Base-by-base conservation (phyloP, 2,329 filamentous ascomycete species). In the Colletotrichum euphorbiae region DNA sequence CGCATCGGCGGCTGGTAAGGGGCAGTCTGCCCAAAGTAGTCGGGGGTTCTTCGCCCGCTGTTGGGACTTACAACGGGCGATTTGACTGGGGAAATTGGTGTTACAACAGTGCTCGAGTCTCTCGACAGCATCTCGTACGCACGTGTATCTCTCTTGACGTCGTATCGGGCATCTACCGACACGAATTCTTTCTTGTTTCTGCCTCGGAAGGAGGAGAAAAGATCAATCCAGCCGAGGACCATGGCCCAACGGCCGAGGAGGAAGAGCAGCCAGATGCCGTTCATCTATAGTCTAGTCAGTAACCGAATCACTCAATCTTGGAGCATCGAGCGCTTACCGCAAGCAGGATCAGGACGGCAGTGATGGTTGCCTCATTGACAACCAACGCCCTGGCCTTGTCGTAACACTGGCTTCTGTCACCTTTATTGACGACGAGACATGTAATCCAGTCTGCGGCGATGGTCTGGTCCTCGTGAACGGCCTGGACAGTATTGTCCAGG, bases 161-260 rank as follows among this genome's bases (percentile, higher is more conserved):
- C 84, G 73, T 81, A 80, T 69, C 87, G 87, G 52, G 94, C 93
- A 76, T 98, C 95, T 51, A 92, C 90, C 43, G 93, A 97, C 71
- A 97, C 92, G 74, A 98, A 98, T 78, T 98, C 95, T 73, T 89
- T 88, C 76, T 91, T 88, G 67, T 80, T 82, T 60, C 83, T 80
- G 40, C 80, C 79, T 69, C 88, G 80, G 55, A 82, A 75, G 42
- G 79, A 77, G 62, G 78, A 81, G 72, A 90, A 78, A 46, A 94
- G 80, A 28, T 97, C 90, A 46, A 83, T 72, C 96, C 96, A 99
- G 70, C 92, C 96, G 3, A 84, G 87, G 62, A 97, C 83, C 90
- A 98, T 97, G n/a, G 92, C 91, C 77, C 88, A 89, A 59, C 94
- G 91, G 42, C 92, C 91, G 36, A 98, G 88, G 67, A 98, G 88